Evolutionary conservation across 129 eudicot species (phyloP), one percentile per base, ranked within the genome.

Genomic region (Lonicera japonica): DNA sequence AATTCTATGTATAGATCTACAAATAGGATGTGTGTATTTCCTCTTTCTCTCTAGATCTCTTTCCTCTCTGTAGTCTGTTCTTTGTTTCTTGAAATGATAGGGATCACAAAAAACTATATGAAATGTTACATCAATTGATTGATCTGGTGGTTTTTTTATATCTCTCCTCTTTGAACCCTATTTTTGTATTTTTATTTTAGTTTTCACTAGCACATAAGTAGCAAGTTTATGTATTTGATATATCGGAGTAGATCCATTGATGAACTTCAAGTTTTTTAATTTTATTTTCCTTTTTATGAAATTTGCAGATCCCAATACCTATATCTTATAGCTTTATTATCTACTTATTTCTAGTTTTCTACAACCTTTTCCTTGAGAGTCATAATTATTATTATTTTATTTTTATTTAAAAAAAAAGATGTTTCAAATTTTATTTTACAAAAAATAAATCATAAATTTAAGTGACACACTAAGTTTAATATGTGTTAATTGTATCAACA

Each of bases 101-200:
- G 20, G 60, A 17, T 39, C 70, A 43, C 36, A 18, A 19, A 47
- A 65, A 60, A 56, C 66, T 50, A 41, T 66, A 64, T 60, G 65
- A 61, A 65, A 78, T 71, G 81, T 78, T 74, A 78, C 84, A 78
- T 78, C 84, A 54, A 58, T 55, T 38, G 34, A 71, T 74, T 75
- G 84, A 82, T 78, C 84, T 75, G 79, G 75, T 16, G 58, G 60
- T 21, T 61, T 29, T 29, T 29, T 60, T 24, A 51, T 72, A 29
- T 34, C 10, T 16, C 48, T 46, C 68, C 60, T 43, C 54, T 73
- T 69, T 74, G 59, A 80, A 56, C 67, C 67, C 52, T 14, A 66
- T 10, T 38, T 0, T 48, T 58, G 23, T 24, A 36, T 59, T 56
- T 21, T 50, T 38, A 48, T 60, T 69, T 57, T 64, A 69, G 72